Percentiles rank a stretch among this genome's conserved stretches.
phyloP scores from a whole-genome alignment of 2,329 filamentous ascomycete species.

The Colletotrichum horii region DNA sequence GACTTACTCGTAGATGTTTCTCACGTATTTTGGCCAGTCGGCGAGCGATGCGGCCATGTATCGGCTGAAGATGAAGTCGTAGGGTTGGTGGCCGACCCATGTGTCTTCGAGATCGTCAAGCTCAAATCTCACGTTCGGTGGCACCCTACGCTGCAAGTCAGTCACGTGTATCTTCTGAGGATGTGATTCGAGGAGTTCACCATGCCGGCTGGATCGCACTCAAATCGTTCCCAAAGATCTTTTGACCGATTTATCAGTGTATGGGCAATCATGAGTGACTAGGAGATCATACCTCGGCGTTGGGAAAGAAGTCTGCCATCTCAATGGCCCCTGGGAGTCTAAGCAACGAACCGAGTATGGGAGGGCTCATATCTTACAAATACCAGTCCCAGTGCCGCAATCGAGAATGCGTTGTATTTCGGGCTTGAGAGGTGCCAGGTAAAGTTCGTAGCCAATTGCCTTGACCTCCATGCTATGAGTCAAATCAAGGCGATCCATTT shows the following conservation, averaged over 20 bases:
- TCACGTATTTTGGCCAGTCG: background rate
- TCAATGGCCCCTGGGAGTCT: background rate
- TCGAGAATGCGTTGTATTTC: background rate
- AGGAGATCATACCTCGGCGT: background rate
- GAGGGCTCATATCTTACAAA: background rate
- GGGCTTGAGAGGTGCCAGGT: background rate
- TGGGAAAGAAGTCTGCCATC: background rate
- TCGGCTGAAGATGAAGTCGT: background rate
- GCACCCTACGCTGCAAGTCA: background rate
- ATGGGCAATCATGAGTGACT: fast-evolving
- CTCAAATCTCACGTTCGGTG: background rate
- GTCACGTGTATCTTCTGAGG: background rate
- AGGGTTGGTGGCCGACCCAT: background rate
- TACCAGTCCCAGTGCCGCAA: background rate
- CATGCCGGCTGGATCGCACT: background rate
- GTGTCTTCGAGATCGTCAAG: background rate
- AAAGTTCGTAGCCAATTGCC: background rate
- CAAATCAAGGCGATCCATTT: background rate
- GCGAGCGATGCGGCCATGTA: background rate
- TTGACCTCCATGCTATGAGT: background rate
- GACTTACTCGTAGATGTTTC: background rate
- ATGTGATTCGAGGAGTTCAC: background rate
- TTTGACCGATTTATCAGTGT: background rate
- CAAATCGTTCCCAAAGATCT: background rate
- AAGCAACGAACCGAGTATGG: background rate